A percentile compares a stretch with the other conserved stretches of the same genome.
Conservation (phyloP, 1,284 basidiomycete genomes). For the Leccinum fuscescens region DNA sequence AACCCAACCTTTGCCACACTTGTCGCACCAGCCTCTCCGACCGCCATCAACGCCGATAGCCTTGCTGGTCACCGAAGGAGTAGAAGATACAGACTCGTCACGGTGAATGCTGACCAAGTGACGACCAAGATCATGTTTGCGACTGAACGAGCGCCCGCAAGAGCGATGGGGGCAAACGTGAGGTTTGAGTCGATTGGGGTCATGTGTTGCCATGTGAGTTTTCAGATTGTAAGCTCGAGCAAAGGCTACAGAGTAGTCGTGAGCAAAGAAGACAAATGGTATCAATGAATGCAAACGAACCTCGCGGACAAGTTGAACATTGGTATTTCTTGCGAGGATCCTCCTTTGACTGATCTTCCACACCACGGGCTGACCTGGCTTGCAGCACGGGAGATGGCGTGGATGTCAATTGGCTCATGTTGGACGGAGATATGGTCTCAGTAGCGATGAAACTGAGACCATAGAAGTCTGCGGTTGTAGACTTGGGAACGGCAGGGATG, state of each 20-base stretch:
- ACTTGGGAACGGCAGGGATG: slow-evolving; percentile 37
- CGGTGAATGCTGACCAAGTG: slow-evolving; percentile 86
- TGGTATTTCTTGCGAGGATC: slow-evolving; percentile 76
- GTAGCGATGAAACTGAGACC: slow-evolving; percentile 39
- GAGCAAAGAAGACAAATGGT: neutral
- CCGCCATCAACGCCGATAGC: slow-evolving; percentile 64
- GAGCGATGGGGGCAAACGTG: slow-evolving; percentile 78
- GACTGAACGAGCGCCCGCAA: slow-evolving; percentile 83
- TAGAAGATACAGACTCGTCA: slow-evolving; percentile 51
- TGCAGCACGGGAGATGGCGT: slow-evolving; percentile 43
- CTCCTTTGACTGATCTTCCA: slow-evolving; percentile 44
- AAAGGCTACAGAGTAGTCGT: slow-evolving; percentile 53
- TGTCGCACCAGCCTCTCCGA: slow-evolving; percentile 66
- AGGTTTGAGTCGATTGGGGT: slow-evolving; percentile 83
- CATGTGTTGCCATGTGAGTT: slow-evolving; percentile 88
- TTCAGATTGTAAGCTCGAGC: slow-evolving; percentile 89
- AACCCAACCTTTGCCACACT: slow-evolving; percentile 69
- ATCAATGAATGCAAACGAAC: slow-evolving; percentile 37
- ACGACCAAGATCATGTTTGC: slow-evolving; percentile 86
- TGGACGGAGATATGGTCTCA: slow-evolving; percentile 52
- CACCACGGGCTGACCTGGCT: slow-evolving; percentile 35
- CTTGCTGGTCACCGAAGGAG: slow-evolving; percentile 41
- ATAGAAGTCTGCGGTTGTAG: slow-evolving; percentile 57
- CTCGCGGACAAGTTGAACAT: slow-evolving; percentile 68
- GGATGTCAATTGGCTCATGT: slow-evolving; percentile 49